Base-by-base conservation (phyloP, 1,284 basidiomycete species). In the Ceraceosorus guamensis region DNA sequence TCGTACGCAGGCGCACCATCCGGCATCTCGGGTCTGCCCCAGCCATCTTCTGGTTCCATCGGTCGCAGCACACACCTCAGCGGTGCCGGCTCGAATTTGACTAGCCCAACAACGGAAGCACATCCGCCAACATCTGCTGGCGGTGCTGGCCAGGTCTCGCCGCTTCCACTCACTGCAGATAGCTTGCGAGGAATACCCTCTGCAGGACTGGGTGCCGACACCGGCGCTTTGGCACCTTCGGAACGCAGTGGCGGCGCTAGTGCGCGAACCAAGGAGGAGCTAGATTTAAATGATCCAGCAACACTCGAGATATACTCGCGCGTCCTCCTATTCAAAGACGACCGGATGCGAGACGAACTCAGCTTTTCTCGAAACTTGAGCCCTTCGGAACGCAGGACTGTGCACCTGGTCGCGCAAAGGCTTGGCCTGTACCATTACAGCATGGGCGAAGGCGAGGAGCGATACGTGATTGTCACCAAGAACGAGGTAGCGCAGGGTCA, bases 221-320 rank as follows among this genome's bases (percentile, higher is more conserved):
- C 18, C 39, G 13, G 35, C 18, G n/a, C 8, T 39, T 32, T 14
- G 11, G 10, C 39, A 11, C 39, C 39, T 11, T 41, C 39, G 39
- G 39, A 41, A 16, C 11, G 10, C 39, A 41, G 46, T 7, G 46
- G 16, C 14, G 46, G 14, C 6, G 8, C 18, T 1, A 48, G 46
- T 30, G 11, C 46, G 46, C 46, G 24, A 30, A 32, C n/a, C 44
- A 47, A 16, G 16, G 41, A 53, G 68, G 87, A 89, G 76, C 83
- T 98, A 55, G 93, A 99, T 77, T 82, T 98, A 69, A 97, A 98
- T 73, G 93, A 99, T 77, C 86, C 92, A 1, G 85, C 87, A 37
- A 93, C 91, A 7, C 81, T 98, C 63, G 91, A 97, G 77, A 95
- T 99, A 68, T 98, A 97, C 77, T 97, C 93, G 56, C 84, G 92